Base-by-base conservation (phyloP, 306 rosid species). In the Vigna hirtella region DNA sequence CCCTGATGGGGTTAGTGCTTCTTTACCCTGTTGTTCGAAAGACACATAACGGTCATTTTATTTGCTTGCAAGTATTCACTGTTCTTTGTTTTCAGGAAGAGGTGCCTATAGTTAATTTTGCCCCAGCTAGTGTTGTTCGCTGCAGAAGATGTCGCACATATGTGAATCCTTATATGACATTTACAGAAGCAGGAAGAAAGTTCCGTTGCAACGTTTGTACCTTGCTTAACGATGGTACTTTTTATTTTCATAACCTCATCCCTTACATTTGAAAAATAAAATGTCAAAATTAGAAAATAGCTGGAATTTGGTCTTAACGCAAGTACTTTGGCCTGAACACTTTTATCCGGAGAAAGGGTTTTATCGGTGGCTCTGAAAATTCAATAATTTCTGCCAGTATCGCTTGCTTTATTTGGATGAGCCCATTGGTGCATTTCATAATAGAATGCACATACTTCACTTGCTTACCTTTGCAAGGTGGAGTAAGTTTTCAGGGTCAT, bases 131-230 rank as follows among this genome's bases (percentile, higher is more conserved):
- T 84, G 93, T 96, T 72, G 90, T 96, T 77, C 97, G 99, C 66
- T 96, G 98, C 77, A 93, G 99, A 87, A 91, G 99, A 80, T 96
- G 99, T 73, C 99, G 99, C 77, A 90, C 99, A 7, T 93, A 93
- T 77, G 92, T 96, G 74, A 96, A 96, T 77, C 99, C 98, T 51
- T 91, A 80, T 75, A 92, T 91, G 78, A 87, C 97, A 78, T 96
- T 96, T 84, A 91, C 98, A 52, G 99, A 96, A 85, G 87, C 91
- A 55, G 99, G 98, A 83, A 89, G 99, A 83, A 96, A 96, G 88
- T 96, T 88, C 89, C 96, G 97, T 51, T 96, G 99, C 87, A 96
- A 93, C 61, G 90, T 96, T 56, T 96, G 99, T 81, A 62, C 96
- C 53, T 77, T 96, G 85, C 93, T 93, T 42, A 96, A 96, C 82